Evolutionary conservation across 805 yeast species (phyloP).

Genomic region (Yarrowia sp.): DNA sequence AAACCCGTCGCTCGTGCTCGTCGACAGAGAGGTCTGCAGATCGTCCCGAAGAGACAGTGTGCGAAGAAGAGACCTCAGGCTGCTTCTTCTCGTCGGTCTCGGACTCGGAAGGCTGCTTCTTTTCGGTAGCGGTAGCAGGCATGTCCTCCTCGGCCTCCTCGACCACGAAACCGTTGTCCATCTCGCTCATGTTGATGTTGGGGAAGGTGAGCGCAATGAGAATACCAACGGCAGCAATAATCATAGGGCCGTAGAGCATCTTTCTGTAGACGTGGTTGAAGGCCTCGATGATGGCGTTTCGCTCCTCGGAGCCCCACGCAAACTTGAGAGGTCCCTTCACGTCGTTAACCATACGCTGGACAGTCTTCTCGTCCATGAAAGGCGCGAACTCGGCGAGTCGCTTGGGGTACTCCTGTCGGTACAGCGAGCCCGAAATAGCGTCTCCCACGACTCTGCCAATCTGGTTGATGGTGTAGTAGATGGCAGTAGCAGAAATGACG

Average conservation of each 20-base stretch:
- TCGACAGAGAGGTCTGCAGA: neutral
- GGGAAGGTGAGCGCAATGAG: slow-evolving; percentile 14
- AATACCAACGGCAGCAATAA: slow-evolving; percentile 12
- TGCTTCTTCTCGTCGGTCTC: too few relatives aligned
- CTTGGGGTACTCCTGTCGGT: slow-evolving; percentile 60
- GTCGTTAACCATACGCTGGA: slow-evolving; percentile 1
- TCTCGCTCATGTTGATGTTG: slow-evolving; percentile 17
- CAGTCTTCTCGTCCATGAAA: neutral
- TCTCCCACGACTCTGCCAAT: slow-evolving; percentile 67
- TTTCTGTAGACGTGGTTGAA: slow-evolving; percentile 26
- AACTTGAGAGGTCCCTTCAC: neutral
- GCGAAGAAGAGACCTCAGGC: neutral
- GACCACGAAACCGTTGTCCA: slow-evolving; percentile 1
- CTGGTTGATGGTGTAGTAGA: slow-evolving; percentile 56
- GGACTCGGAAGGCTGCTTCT: too few relatives aligned
- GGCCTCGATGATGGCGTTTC: slow-evolving; percentile 19
- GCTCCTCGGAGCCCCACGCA: slow-evolving; percentile 17
- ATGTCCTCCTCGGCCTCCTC: neutral
- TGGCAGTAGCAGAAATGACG: slow-evolving; percentile 60
- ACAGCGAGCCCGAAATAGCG: slow-evolving; percentile 65
- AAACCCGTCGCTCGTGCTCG: neutral
- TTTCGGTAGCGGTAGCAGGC: neutral
- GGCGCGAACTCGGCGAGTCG: slow-evolving; percentile 29
- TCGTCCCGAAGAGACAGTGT: neutral
- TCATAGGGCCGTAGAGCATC: slow-evolving; percentile 23